Percentiles rank a stretch among this genome's conserved stretches.
These are phyloP conservation scores for Xylaria sp. DNA, from an alignment of 2,329 filamentous ascomycete species.

Conservation along the genomic window DNA sequence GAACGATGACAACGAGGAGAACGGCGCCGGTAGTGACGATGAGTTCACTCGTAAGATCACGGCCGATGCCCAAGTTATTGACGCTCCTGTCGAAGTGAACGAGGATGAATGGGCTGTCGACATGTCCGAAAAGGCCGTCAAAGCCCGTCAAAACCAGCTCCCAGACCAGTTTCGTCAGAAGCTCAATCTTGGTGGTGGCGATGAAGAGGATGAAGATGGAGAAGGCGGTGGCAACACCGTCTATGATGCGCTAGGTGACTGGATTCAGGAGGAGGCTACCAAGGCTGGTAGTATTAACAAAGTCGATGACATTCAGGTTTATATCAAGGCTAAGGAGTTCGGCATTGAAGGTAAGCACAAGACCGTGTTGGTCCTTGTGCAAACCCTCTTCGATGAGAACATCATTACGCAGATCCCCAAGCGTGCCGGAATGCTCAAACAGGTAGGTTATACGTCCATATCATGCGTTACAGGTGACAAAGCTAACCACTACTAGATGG, in stretches of 20 bases:
- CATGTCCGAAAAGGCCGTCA: constrained; percentile 94
- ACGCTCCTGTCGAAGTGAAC: constrained; percentile 71
- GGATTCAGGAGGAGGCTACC: constrained; percentile 81
- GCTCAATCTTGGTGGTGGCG: constrained; percentile 77
- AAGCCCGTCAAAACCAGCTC: constrained; percentile 90
- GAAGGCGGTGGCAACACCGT: constrained; percentile 78
- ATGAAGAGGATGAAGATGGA: constrained; percentile 82
- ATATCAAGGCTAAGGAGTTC: constrained; percentile 95
- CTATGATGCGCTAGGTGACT: constrained; percentile 93
- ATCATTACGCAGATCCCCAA: constrained; percentile 87
- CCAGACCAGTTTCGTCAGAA: constrained; percentile 95
- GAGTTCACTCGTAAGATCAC: constrained; percentile 89
- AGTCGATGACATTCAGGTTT: constrained; percentile 89
- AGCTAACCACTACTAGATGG: constrained; percentile 65
- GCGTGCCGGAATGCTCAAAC: constrained; percentile 89
- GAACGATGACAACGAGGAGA: constrained; percentile 62
- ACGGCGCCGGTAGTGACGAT: constrained; percentile 86
- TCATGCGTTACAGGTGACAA: not conserved
- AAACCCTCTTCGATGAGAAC: constrained; percentile 92
- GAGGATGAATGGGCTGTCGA: constrained; percentile 97
- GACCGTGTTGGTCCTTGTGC: constrained; percentile 89
- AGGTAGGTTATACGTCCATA: constrained; percentile 62
- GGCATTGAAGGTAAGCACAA: constrained; percentile 96
- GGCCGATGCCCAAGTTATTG: constrained; percentile 62
- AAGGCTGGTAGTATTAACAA: constrained; percentile 79